Evolutionary conservation across 768 basidiomycete species (phyloP), one percentile per base, ranked within the genome.

Genomic region (Piloderma croceum): DNA sequence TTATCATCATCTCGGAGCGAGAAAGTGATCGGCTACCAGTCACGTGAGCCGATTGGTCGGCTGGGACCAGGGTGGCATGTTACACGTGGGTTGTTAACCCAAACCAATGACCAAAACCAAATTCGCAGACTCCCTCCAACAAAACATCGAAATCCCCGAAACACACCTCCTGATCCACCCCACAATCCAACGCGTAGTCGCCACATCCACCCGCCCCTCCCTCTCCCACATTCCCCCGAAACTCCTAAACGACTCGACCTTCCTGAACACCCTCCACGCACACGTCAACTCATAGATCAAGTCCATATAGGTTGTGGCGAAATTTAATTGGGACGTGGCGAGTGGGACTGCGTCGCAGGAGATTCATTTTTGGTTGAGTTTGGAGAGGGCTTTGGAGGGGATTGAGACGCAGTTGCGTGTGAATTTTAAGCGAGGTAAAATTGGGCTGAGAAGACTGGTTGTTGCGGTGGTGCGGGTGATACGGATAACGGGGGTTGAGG

Each of bases 31-130:
- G n/a, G n/a, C n/a, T n/a, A n/a, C n/a, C n/a, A n/a, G n/a, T n/a
- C n/a, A n/a, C n/a, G n/a, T n/a, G n/a, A n/a, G n/a, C n/a, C n/a
- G n/a, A n/a, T n/a, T n/a, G n/a, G n/a, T n/a, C n/a, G n/a, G n/a
- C n/a, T n/a, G n/a, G n/a, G n/a, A n/a, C n/a, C 11, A 39, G 32
- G 9, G 31, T 21, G 11, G 46, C 40, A 15, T 22, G 18, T n/a
- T n/a, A n/a, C n/a, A n/a, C n/a, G n/a, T n/a, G n/a, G n/a, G n/a
- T n/a, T n/a, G n/a, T n/a, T n/a, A n/a, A n/a, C n/a, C n/a, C n/a
- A n/a, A n/a, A n/a, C 96, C 96, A 3, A 90, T 96, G 75, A 92
- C 94, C 34, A 98, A 97, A 77, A 93, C 93, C 71, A 98, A 97
- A 65, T 97, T 98, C 56, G 94, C 96, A 6, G 96, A 99, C 53